phyloP scores from a whole-genome alignment of 148 eudicot species.

The Rhododendron mucronatum region DNA sequence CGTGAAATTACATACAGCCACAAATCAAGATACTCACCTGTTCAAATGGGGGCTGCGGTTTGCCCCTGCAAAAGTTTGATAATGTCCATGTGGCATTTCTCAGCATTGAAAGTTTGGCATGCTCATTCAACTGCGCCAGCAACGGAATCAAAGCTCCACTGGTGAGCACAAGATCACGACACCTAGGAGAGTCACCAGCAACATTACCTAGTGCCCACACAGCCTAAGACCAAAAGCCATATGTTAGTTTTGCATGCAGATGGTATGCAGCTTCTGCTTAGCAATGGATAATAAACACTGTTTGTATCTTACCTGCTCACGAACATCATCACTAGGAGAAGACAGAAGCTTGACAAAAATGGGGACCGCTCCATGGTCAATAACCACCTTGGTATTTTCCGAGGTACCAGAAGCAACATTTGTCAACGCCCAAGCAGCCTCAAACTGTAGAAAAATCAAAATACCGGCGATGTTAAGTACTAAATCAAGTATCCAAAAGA shows the following conservation, averaged over 20 bases:
- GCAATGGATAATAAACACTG: not conserved
- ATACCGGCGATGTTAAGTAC: not conserved
- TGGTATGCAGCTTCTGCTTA: not conserved
- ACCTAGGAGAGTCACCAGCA: constrained; percentile 84
- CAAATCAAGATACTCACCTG: constrained; percentile 39
- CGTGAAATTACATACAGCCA: not conserved
- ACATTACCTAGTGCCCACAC: constrained; percentile 78
- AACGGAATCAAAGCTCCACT: constrained; percentile 64
- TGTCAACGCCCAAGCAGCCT: constrained; percentile 90
- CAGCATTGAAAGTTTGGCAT: constrained; percentile 79
- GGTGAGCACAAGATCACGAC: constrained; percentile 68
- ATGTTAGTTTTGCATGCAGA: not conserved
- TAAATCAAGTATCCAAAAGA: not conserved
- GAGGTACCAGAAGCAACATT: constrained; percentile 87
- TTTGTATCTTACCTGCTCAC: constrained; percentile 56
- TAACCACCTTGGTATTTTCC: constrained; percentile 69
- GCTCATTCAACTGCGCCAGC: constrained; percentile 61
- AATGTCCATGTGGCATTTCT: constrained; percentile 87
- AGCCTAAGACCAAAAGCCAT: constrained; percentile 38
- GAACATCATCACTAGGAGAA: constrained; percentile 84
- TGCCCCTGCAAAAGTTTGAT: constrained; percentile 79
- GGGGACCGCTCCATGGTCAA: constrained; percentile 83
- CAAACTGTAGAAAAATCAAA: constrained; percentile 40
- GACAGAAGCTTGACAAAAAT: constrained; percentile 76
- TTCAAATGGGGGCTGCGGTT: constrained; percentile 76